These are phyloP conservation scores for Kodamaea hsintzibuensis DNA, from an alignment of 805 yeast genomes.

Conservation along the genomic window DNA sequence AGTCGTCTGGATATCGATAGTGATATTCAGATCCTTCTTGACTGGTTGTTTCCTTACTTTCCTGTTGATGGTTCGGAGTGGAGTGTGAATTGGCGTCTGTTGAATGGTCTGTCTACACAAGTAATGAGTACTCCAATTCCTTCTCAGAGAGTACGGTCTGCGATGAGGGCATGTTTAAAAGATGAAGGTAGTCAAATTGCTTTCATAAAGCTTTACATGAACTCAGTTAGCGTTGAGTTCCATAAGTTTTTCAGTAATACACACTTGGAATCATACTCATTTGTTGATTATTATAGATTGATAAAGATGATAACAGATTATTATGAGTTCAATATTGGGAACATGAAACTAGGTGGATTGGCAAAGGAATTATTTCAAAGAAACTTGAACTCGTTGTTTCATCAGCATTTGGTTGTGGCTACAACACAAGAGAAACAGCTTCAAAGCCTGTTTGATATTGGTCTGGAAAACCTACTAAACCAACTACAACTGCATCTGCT, in stretches of 20 bases:
- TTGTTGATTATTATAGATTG: slow-evolving; percentile 15
- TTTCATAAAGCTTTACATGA: slow-evolving; percentile 33
- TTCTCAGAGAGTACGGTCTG: slow-evolving; percentile 35
- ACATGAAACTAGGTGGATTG: slow-evolving; percentile 22
- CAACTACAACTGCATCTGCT: neutral
- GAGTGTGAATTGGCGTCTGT: neutral
- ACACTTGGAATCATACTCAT: slow-evolving; percentile 9
- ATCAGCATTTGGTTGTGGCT: slow-evolving; percentile 8
- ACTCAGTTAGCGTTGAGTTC: slow-evolving; percentile 29
- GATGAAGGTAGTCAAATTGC: slow-evolving; percentile 33
- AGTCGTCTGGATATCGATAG: slow-evolving; percentile 29
- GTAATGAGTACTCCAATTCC: slow-evolving; percentile 26
- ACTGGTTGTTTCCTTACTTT: slow-evolving; percentile 35
- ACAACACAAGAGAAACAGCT: no score
- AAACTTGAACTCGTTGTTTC: slow-evolving; percentile 32
- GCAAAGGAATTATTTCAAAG: slow-evolving; percentile 26
- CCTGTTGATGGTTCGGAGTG: slow-evolving; percentile 12
- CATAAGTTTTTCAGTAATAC: slow-evolving; percentile 11
- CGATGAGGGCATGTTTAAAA: slow-evolving; percentile 38
- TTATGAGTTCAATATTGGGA: slow-evolving; percentile 23
- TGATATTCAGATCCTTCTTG: slow-evolving; percentile 33
- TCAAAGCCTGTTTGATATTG: no score
- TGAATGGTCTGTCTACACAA: neutral
- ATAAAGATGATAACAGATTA: slow-evolving; percentile 22
- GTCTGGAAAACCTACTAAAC: no score